These are phyloP conservation scores for Nicotiana attenuata DNA, from an alignment of 257 asterid species.

Conservation along the genomic window DNA sequence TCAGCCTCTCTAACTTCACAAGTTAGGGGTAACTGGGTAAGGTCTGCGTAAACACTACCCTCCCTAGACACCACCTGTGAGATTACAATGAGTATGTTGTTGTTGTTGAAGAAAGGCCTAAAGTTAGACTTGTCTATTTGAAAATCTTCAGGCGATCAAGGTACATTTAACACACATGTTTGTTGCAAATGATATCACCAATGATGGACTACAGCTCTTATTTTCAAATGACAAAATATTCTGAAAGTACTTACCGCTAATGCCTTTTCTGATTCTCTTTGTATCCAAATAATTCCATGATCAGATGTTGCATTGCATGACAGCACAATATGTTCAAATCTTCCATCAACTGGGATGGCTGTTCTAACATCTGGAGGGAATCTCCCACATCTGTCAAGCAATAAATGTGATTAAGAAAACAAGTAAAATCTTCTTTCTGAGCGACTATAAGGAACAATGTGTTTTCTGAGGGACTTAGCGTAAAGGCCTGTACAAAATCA, in stretches of 20 bases:
- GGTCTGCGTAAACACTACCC: too few species aligned
- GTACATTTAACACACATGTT: neutral
- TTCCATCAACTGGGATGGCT: slow-evolving; percentile 95
- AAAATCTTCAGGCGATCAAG: neutral
- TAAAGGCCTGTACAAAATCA: neutral
- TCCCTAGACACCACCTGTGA: too few species aligned
- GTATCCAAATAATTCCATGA: slow-evolving; percentile 90
- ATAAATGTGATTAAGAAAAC: neutral
- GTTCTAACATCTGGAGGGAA: slow-evolving; percentile 94
- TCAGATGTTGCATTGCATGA: slow-evolving; percentile 92
- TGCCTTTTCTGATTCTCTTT: slow-evolving; percentile 78
- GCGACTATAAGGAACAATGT: neutral
- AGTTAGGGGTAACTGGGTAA: too few species aligned
- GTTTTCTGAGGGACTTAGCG: neutral
- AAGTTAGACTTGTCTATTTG: neutral
- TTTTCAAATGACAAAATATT: neutral
- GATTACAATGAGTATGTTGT: too few species aligned
- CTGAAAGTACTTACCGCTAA: slow-evolving; percentile 44
- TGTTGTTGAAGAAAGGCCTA: neutral
- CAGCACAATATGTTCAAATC: slow-evolving; percentile 91
- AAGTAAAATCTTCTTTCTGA: neutral
- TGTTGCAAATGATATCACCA: neutral
- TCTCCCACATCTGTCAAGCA: slow-evolving; percentile 73
- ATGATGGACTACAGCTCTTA: neutral
- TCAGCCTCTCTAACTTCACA: too few species aligned